phyloP scores from a whole-genome alignment of 768 basidiomycete species.

The Amanita phalloides region DNA sequence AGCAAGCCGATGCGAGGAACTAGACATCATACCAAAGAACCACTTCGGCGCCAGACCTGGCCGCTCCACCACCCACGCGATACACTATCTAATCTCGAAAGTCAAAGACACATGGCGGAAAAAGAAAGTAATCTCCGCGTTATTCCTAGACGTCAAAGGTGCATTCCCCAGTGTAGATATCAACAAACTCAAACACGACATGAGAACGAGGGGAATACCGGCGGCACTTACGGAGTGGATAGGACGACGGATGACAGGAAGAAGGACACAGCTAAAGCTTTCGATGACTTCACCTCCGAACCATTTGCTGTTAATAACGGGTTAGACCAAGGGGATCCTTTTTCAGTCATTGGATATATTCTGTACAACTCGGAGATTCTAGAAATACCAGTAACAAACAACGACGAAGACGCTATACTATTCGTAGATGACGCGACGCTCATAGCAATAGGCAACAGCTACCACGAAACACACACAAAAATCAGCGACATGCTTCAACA shows the following conservation, averaged over 20 bases:
- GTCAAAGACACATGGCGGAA: constrained; percentile 3
- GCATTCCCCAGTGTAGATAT: constrained; percentile 9
- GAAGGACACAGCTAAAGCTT: constrained; percentile 4
- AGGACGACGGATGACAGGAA: background rate
- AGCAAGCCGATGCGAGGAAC: background rate
- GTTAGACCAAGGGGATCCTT: constrained; percentile 8
- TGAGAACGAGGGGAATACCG: background rate
- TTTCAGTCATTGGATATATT: constrained; percentile 7
- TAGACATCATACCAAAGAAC: background rate
- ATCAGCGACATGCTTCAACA: background rate
- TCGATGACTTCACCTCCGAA: constrained; percentile 9
- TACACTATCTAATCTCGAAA: background rate
- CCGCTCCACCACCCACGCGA: background rate
- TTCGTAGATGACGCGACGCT: background rate
- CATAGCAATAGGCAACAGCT: background rate
- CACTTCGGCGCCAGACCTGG: background rate
- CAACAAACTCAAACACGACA: background rate
- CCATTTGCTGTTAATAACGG: constrained; percentile 3
- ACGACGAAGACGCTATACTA: background rate
- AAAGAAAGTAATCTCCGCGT: background rate
- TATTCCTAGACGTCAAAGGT: constrained; percentile 9
- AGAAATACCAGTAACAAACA: background rate
- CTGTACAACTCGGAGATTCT: background rate
- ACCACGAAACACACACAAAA: background rate
- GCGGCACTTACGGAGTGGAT: background rate